Conservation (phyloP, 352 stramenopile species). For the Phytophthora pisi region DNA sequence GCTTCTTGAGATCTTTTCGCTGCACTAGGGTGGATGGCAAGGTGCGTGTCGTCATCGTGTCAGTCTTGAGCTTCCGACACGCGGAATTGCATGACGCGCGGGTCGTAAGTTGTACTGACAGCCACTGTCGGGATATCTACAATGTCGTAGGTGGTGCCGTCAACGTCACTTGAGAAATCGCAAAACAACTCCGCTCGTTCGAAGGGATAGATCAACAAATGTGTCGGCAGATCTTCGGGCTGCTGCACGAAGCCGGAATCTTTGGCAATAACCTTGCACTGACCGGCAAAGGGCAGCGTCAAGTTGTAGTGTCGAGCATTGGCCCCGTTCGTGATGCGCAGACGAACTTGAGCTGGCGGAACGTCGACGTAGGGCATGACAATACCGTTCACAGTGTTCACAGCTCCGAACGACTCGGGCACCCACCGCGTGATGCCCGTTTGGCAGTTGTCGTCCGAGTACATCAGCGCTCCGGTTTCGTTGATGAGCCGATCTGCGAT, state of each 20-base stretch:
- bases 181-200: conserved; percentile 66
- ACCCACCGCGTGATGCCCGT: conserved; percentile 54
- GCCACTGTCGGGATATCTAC: conserved; percentile 48
- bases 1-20: conserved; percentile 56
- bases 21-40: conserved; percentile 47
- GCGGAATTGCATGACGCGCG: conserved; percentile 59
- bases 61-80: conserved; percentile 47
- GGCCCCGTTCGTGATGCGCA: conserved; percentile 61
- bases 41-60: conserved; percentile 40
- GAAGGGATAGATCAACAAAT: conserved; percentile 59
- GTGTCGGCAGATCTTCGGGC: conserved; percentile 21
- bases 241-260: conserved; percentile 68
- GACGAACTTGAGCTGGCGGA: conserved; percentile 61
- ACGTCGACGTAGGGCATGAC: conserved; percentile 76
- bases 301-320: conserved; percentile 83
- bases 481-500: conserved; percentile 60
- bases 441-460: conserved; percentile 70
- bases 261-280: conserved; percentile 67
- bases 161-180: conserved; percentile 50
- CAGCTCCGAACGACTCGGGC: conserved; percentile 62
- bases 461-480: conserved; percentile 59
- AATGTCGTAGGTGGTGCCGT: conserved; percentile 57
- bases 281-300: conserved; percentile 63
- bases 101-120: conserved; percentile 55
- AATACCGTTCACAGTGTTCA: conserved; percentile 73